phyloP scores from a whole-genome alignment of 2,329 filamentous ascomycete genomes.

The Leptographium lundbergii region DNA sequence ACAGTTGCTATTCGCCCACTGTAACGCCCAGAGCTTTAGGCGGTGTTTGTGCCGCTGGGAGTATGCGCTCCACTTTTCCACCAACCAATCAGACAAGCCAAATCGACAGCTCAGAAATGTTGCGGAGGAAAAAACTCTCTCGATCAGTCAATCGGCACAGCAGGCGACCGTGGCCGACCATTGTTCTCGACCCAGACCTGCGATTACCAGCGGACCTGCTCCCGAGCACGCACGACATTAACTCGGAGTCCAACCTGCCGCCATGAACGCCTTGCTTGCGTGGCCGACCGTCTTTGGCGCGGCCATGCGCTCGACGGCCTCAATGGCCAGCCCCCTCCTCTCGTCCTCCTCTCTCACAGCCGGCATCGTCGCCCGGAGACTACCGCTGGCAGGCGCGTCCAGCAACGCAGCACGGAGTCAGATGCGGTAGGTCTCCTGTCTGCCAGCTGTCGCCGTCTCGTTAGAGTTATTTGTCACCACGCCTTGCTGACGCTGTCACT shows the following conservation, averaged over 20 bases:
- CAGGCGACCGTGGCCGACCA: neutral
- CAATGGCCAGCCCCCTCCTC: neutral
- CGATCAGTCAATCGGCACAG: neutral
- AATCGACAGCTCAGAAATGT: neutral
- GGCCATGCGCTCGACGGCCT: neutral
- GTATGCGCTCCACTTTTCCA: neutral
- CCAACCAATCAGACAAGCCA: neutral
- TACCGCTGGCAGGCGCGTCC: neutral
- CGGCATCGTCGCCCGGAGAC: neutral
- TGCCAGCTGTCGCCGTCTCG: neutral
- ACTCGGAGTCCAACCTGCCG: neutral
- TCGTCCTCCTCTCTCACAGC: neutral
- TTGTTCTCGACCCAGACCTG: neutral
- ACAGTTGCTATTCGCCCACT: too few species aligned
- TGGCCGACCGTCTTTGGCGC: neutral
- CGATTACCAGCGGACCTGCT: neutral
- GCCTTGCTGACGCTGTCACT: neutral
- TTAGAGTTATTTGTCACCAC: neutral
- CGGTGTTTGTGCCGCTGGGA: too few species aligned
- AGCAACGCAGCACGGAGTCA: neutral
- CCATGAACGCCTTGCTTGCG: conserved; percentile 1
- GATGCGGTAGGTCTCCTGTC: neutral
- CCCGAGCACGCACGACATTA: neutral
- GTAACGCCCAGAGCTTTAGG: too few species aligned
- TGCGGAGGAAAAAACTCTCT: neutral